These are phyloP conservation scores for Beta corolliflora DNA, from an alignment of 179 eudicot genomes.

Conservation along the genomic window DNA sequence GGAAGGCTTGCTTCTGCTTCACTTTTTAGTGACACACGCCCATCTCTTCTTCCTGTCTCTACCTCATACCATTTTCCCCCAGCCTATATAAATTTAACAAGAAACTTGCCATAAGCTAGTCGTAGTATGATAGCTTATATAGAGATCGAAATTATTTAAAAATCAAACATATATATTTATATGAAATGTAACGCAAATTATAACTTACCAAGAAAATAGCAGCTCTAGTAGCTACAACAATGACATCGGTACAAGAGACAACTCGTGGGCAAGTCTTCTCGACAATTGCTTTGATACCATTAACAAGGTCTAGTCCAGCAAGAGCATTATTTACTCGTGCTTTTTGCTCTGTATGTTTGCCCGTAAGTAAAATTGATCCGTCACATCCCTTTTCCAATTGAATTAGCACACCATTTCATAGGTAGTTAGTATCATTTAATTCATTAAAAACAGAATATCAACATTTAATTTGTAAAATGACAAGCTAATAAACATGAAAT, in stretches of 20 bases:
- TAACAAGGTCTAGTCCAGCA: conserved; percentile 34
- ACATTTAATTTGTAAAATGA: too few relatives aligned
- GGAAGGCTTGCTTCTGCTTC: conserved; percentile 39
- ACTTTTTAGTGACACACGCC: conserved; percentile 31
- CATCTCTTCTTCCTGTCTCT: conserved; percentile 51
- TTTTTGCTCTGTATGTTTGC: conserved; percentile 29
- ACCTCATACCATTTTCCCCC: conserved; percentile 40
- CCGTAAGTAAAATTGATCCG: conserved; percentile 41
- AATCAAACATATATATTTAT: too few relatives aligned
- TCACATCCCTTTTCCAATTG: conserved; percentile 38
- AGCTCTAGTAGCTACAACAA: conserved; percentile 42
- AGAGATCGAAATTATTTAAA: too few relatives aligned
- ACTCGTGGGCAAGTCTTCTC: conserved; percentile 51
- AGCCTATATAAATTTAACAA: conserved; percentile 16
- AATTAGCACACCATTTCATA: not conserved
- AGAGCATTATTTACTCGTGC: conserved; percentile 30
- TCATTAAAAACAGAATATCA: too few relatives aligned
- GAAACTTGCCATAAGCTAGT: too few relatives aligned
- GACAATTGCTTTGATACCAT: conserved; percentile 34
- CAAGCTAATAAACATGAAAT: too few relatives aligned
- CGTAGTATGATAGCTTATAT: too few relatives aligned
- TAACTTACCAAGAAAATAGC: conserved; percentile 32
- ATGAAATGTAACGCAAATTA: too few relatives aligned
- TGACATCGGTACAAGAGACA: conserved; percentile 54
- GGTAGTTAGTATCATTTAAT: too few relatives aligned